Conservation (phyloP, 257 asterid species). For the Solanum lycopersicoides region DNA sequence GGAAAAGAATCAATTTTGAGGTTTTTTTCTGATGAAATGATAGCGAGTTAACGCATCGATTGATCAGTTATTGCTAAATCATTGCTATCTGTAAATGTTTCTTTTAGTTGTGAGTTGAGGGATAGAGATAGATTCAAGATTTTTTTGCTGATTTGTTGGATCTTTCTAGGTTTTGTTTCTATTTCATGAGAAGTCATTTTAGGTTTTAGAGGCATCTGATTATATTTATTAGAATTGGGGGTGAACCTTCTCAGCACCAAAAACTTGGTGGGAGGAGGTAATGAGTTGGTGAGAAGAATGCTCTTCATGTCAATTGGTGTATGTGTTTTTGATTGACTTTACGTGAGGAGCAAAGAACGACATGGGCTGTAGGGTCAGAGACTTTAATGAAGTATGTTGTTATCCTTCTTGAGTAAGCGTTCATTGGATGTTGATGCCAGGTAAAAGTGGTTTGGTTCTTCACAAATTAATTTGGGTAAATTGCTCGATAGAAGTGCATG, state of each 20-base stretch:
- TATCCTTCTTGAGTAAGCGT: conserved; percentile 98
- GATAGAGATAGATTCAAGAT: background rate
- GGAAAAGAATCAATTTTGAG: background rate
- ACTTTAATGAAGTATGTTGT: conserved; percentile 69
- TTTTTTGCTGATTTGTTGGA: background rate
- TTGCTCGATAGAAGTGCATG: background rate
- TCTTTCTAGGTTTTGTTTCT: background rate
- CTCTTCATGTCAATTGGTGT: conserved; percentile 1
- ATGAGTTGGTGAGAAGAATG: background rate
- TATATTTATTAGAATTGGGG: background rate
- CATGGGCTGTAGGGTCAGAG: conserved; percentile 54
- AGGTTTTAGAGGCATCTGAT: background rate
- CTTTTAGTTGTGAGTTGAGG: background rate
- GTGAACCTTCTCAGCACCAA: background rate
- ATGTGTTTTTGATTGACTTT: conserved; percentile 19
- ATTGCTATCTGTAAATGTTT: background rate
- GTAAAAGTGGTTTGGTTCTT: conserved; percentile 19
- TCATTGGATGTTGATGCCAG: conserved; percentile 78
- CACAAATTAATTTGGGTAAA: background rate
- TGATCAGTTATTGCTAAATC: background rate
- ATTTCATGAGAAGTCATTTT: background rate
- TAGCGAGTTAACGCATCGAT: background rate
- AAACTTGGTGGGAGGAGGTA: background rate
- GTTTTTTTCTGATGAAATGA: background rate
- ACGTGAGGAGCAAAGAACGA: conserved; percentile 27